These are phyloP conservation scores for Colletotrichum somersetense DNA, from an alignment of 2,329 filamentous ascomycete genomes.

Conservation along the genomic window DNA sequence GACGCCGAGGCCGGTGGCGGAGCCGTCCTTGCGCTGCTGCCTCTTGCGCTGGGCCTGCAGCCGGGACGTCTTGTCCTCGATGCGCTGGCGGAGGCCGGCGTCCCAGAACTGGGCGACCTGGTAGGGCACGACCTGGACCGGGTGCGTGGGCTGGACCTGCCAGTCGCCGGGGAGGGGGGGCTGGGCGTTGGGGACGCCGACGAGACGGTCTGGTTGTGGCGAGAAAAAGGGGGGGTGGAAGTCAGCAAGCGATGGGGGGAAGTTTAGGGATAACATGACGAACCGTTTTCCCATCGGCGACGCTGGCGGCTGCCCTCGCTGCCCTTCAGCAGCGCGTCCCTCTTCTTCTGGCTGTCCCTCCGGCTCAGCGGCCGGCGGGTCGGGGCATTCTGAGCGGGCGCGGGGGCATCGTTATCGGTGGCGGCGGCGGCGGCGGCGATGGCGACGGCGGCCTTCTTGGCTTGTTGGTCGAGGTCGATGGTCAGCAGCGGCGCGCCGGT, in stretches of 20 bases:
- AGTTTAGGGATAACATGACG: background rate
- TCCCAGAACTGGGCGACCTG: slow-evolving; percentile 92
- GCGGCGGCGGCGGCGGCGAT: slow-evolving; percentile 38
- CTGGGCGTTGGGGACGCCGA: slow-evolving; percentile 87
- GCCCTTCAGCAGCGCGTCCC: slow-evolving; percentile 85
- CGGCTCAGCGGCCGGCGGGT: slow-evolving; percentile 61
- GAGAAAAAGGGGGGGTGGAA: too few relatives aligned
- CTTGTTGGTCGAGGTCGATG: slow-evolving; percentile 79
- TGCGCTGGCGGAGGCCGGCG: slow-evolving; percentile 60
- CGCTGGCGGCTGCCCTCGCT: slow-evolving; percentile 90
- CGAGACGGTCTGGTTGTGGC: slow-evolving; percentile 76
- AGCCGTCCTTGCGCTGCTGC: slow-evolving; percentile 58
- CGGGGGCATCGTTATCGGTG: slow-evolving; percentile 25
- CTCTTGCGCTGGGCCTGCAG: slow-evolving; percentile 60
- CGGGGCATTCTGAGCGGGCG: slow-evolving; percentile 46
- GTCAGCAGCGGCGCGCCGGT: slow-evolving; percentile 75
- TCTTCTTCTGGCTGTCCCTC: slow-evolving; percentile 68
- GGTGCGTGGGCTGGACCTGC: slow-evolving; percentile 84
- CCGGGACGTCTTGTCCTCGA: slow-evolving; percentile 59
- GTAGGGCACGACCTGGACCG: slow-evolving; percentile 84
- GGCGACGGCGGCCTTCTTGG: slow-evolving; percentile 18
- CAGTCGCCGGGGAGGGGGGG: slow-evolving; percentile 87
- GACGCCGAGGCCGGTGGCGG: slow-evolving; percentile 58
- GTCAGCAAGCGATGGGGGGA: background rate
- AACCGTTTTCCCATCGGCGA: slow-evolving; percentile 95